Conservation (phyloP, 1,284 basidiomycete genomes). For the Lignosus rhinocerotis region DNA sequence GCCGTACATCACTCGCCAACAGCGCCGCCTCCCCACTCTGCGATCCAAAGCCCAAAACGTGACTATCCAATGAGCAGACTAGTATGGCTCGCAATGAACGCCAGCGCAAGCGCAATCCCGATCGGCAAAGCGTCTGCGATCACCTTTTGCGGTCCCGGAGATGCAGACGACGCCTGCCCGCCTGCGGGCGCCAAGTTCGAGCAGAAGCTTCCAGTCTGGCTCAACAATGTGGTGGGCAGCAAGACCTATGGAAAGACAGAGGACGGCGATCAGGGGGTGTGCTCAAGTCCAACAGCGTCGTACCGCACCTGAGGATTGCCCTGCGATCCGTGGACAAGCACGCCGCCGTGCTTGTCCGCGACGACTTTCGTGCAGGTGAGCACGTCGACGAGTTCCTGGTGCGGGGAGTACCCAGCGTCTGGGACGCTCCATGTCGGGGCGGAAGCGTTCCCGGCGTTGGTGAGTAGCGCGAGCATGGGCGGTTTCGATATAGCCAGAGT, state of each 20-base stretch:
- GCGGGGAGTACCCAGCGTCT: slow-evolving; percentile 44
- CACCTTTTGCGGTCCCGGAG: not conserved
- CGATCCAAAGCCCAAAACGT: not conserved
- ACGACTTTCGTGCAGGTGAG: slow-evolving; percentile 51
- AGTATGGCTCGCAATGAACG: slow-evolving; percentile 7
- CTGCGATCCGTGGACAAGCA: slow-evolving; percentile 34
- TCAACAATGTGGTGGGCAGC: slow-evolving; percentile 27
- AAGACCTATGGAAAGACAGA: slow-evolving; percentile 18
- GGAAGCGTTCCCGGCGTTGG: slow-evolving; percentile 55
- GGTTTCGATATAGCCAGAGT: slow-evolving; percentile 63
- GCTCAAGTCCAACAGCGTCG: not conserved
- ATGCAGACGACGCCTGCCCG: slow-evolving; percentile 16
- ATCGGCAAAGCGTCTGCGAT: slow-evolving; percentile 7
- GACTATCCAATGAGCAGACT: slow-evolving; percentile 6
- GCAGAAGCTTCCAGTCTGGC: slow-evolving; percentile 21
- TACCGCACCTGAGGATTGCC: slow-evolving; percentile 45
- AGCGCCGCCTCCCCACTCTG: no score
- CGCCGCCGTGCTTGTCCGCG: slow-evolving; percentile 47
- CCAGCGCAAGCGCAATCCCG: slow-evolving; percentile 10
- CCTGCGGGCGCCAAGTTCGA: slow-evolving; percentile 13
- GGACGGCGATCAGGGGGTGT: not conserved
- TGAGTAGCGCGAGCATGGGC: slow-evolving; percentile 65
- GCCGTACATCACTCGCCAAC: no score
- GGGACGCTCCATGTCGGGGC: slow-evolving; percentile 48
- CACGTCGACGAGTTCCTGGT: slow-evolving; percentile 61